phyloP scores from a whole-genome alignment of 805 yeast species.

The Diddensiella transvaalensis region DNA sequence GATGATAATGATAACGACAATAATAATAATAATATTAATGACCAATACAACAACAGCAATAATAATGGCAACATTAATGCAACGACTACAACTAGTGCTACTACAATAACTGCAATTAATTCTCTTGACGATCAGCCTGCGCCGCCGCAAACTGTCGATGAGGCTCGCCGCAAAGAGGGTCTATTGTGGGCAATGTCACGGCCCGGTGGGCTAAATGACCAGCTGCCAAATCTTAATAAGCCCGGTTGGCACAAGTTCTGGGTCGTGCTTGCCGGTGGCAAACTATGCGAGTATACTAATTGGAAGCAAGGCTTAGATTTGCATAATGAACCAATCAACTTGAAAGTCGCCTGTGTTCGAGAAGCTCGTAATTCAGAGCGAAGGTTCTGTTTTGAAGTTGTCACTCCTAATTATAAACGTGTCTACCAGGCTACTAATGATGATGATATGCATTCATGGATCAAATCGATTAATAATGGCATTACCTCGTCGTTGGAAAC shows the following conservation, averaged over 20 bases:
- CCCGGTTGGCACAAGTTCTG: slow-evolving; percentile 81
- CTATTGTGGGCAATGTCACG: slow-evolving; percentile 42
- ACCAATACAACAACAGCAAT: slow-evolving; percentile 6
- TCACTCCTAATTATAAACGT: slow-evolving; percentile 67
- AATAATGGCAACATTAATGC: slow-evolving; percentile 27
- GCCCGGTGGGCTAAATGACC: slow-evolving; percentile 35
- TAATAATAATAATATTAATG: not conserved
- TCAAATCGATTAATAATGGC: slow-evolving; percentile 57
- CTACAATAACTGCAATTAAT: slow-evolving; percentile 9
- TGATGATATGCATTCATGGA: slow-evolving; percentile 67
- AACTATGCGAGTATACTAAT: slow-evolving; percentile 66
- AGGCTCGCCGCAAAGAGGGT: slow-evolving; percentile 36
- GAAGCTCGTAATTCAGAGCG: slow-evolving; percentile 39
- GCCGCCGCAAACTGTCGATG: slow-evolving; percentile 3
- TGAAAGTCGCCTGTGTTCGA: slow-evolving; percentile 64
- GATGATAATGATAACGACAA: not conserved
- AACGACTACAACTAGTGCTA: slow-evolving; percentile 29
- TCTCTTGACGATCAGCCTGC: slow-evolving; percentile 4
- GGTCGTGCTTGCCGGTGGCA: slow-evolving; percentile 71
- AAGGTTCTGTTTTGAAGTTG: slow-evolving; percentile 66
- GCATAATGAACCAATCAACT: slow-evolving; percentile 63
- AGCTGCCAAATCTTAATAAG: slow-evolving; percentile 33
- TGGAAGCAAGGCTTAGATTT: slow-evolving; percentile 69
- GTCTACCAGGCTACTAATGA: slow-evolving; percentile 71
- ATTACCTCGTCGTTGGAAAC: slow-evolving; percentile 40